phyloP scores from a whole-genome alignment of 2,329 filamentous ascomycete genomes.

The Hypoxylon sp. region DNA sequence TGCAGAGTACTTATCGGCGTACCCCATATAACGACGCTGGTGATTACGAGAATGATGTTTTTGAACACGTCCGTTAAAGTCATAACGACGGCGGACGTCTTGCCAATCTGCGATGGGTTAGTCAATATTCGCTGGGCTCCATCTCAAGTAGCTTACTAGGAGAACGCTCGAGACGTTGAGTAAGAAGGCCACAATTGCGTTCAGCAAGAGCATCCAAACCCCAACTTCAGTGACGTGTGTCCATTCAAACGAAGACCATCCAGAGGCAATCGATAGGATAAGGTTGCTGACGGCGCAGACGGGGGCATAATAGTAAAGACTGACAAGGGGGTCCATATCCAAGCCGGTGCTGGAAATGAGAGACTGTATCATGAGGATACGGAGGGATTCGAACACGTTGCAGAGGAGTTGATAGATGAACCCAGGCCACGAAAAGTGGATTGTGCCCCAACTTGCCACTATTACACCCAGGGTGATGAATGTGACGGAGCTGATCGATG shows the following conservation, averaged over 20 bases:
- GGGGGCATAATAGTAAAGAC: constrained; percentile 89
- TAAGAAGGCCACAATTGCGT: constrained; percentile 81
- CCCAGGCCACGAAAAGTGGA: constrained; percentile 71
- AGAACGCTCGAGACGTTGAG: constrained; percentile 88
- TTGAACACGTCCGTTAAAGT: constrained; percentile 88
- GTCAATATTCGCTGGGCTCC: neutral
- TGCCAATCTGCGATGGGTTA: constrained; percentile 72
- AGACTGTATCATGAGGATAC: constrained; percentile 85
- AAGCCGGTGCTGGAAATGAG: constrained; percentile 78
- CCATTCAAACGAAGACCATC: constrained; percentile 35
- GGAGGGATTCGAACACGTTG: constrained; percentile 81
- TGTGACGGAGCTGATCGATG: constrained; percentile 57
- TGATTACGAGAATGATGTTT: constrained; percentile 81
- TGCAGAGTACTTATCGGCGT: constrained; percentile 76
- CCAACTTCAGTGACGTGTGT: constrained; percentile 77
- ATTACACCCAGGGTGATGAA: constrained; percentile 62
- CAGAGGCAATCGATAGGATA: constrained; percentile 54
- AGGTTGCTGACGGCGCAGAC: constrained; percentile 85
- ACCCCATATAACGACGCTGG: constrained; percentile 80
- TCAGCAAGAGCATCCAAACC: constrained; percentile 70
- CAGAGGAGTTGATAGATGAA: constrained; percentile 77
- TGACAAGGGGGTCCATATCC: constrained; percentile 90
- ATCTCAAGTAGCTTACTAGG: constrained; percentile 65
- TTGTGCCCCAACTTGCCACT: constrained; percentile 68
- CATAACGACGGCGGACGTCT: constrained; percentile 86